These are phyloP conservation scores for Cutaneotrichosporon cutaneum DNA, from an alignment of 1,284 basidiomycete genomes.

Conservation along the genomic window DNA sequence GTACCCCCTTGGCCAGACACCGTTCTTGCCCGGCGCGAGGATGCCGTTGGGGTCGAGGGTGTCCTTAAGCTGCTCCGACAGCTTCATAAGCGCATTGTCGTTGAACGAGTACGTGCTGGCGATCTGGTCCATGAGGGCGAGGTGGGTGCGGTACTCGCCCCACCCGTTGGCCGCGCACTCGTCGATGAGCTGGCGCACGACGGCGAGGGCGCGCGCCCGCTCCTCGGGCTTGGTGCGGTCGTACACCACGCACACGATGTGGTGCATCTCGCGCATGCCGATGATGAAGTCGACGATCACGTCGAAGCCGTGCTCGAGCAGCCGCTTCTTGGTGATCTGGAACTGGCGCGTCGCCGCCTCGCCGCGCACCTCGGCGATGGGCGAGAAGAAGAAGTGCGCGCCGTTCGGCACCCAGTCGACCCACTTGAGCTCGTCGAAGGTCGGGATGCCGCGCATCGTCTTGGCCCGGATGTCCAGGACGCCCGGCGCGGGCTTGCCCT, in stretches of 20 bases:
- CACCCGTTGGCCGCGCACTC: constrained; percentile 34
- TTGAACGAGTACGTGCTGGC: constrained; percentile 29
- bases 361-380: constrained; percentile 14
- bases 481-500: constrained; percentile 6
- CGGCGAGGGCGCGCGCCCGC: constrained; percentile 22
- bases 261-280: constrained; percentile 20
- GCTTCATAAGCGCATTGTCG: constrained; percentile 30
- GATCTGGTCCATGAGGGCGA: constrained; percentile 31
- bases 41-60: constrained; percentile 42
- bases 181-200: constrained; percentile 28
- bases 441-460: constrained; percentile 15
- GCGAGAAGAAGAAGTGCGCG: constrained; percentile 21
- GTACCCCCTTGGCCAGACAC: constrained; percentile 12
- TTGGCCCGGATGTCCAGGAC: constrained; percentile 17
- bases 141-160: constrained; percentile 36
- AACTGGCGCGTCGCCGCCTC: constrained; percentile 11
- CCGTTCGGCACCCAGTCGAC: constrained; percentile 18
- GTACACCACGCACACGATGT: constrained; percentile 28
- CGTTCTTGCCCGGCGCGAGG: constrained; percentile 34
- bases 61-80: constrained; percentile 39
- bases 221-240: constrained; percentile 33
- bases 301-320: constrained; percentile 14
- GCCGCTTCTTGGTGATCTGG: constrained; percentile 11
- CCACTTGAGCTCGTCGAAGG: constrained; percentile 20
- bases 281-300: constrained; percentile 18